A percentile compares a stretch with the other conserved stretches of the same genome.
Conservation (phyloP, 2,329 filamentous ascomycete species). For the Fusarium pseudocircinatum region DNA sequence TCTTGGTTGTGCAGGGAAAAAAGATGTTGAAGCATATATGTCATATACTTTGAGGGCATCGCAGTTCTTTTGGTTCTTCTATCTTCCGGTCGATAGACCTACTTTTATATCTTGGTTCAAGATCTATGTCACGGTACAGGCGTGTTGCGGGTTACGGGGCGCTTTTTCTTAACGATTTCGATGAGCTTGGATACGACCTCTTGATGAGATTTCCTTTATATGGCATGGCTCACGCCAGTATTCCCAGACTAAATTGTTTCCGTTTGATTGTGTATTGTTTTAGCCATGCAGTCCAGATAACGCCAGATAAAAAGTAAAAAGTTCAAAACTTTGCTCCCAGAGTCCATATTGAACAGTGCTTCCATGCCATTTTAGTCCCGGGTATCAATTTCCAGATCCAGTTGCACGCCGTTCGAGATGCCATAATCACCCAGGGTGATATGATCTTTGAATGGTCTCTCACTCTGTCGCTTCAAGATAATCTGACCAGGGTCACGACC, state of each 20-base stretch:
- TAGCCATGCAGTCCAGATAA: background rate
- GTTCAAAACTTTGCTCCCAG: background rate
- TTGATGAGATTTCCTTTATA: background rate
- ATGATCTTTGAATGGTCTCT: conserved; percentile 92
- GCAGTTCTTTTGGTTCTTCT: background rate
- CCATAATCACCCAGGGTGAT: conserved; percentile 91
- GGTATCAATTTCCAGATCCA: conserved; percentile 70
- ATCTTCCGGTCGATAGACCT: background rate
- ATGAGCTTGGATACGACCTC: background rate
- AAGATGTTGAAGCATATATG: background rate
- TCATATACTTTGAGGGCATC: background rate
- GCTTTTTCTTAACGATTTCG: background rate
- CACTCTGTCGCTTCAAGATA: conserved; percentile 88
- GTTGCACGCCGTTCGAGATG: conserved; percentile 87
- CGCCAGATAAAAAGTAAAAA: background rate
- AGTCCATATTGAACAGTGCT: background rate
- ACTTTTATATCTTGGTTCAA: background rate
- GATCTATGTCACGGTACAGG: background rate
- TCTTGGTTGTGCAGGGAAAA: background rate
- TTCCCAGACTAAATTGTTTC: background rate
- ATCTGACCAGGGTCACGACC: conserved; percentile 92
- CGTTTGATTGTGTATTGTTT: background rate
- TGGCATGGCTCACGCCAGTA: background rate
- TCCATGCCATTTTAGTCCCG: conserved; percentile 58
- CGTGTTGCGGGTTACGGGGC: background rate